These are phyloP conservation scores for Zoysia pacifica DNA, from an alignment of 176 grass and related monocot species.

Conservation along the genomic window DNA sequence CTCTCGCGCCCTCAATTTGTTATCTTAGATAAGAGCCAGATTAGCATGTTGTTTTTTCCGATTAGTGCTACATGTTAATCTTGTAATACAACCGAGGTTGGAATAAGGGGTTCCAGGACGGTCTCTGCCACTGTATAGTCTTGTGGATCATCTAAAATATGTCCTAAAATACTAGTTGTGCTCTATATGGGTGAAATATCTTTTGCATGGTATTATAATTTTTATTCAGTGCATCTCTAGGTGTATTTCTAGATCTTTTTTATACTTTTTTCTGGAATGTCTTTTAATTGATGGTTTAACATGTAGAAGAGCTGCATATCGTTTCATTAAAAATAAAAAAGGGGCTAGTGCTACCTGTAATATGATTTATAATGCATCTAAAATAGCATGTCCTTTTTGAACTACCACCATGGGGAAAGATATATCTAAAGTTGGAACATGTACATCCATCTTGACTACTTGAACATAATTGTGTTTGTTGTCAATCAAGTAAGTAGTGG, in stretches of 20 bases:
- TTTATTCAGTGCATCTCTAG: background rate
- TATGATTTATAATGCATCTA: background rate
- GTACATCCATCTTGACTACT: constrained; percentile 7
- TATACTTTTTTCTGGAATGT: background rate
- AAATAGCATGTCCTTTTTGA: background rate
- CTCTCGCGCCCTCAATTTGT: background rate
- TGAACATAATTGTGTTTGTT: background rate
- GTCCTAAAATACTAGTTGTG: background rate
- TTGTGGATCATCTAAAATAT: background rate
- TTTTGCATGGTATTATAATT: background rate
- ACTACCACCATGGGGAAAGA: background rate
- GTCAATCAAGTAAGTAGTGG: background rate
- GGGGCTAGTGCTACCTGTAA: background rate
- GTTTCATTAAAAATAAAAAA: no score
- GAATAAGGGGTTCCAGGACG: background rate
- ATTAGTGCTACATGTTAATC: constrained; percentile 11
- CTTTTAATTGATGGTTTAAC: background rate
- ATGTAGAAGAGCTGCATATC: no score
- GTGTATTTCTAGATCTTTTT: background rate
- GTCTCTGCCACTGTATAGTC: no score
- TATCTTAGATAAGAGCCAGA: background rate
- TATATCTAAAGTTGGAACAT: constrained; percentile 1
- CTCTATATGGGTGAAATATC: background rate
- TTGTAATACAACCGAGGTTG: background rate
- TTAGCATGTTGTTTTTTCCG: background rate